Evolutionary conservation across 2,329 filamentous ascomycete genomes (phyloP).

Genomic region (Diaporthe citriasiana): DNA sequence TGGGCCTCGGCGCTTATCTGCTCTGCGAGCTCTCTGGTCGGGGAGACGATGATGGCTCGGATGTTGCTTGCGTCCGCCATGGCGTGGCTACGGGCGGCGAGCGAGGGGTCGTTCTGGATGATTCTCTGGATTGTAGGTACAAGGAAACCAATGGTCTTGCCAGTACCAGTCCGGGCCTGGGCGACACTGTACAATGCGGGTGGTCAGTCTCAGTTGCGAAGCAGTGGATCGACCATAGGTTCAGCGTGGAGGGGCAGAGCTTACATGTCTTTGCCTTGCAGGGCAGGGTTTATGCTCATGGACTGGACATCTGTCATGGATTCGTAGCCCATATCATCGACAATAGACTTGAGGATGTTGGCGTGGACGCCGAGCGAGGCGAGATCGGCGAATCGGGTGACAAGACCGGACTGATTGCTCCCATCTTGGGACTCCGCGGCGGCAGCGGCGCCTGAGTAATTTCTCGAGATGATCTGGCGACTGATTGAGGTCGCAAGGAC

Average conservation of each 20-base stretch:
- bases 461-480: conserved; percentile 36
- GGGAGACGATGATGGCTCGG: conserved; percentile 80
- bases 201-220: conserved; percentile 43
- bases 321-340: conserved; percentile 79
- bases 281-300: conserved; percentile 83
- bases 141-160: conserved; percentile 95
- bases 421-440: conserved; percentile 39
- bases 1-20: conserved; percentile 86
- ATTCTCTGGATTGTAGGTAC: conserved; percentile 88
- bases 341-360: conserved; percentile 78
- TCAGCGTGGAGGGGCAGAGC: conserved; percentile 50
- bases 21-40: conserved; percentile 84
- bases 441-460: conserved; percentile 44
- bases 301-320: conserved; percentile 95
- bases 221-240: not conserved
- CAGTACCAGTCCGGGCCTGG: conserved; percentile 96
- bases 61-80: conserved; percentile 68
- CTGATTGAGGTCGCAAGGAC: conserved; percentile 36
- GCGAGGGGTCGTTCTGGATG: conserved; percentile 71
- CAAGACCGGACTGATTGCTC: conserved; percentile 45
- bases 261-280: conserved; percentile 87
- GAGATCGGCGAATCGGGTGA: conserved; percentile 62
- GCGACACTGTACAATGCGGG: conserved; percentile 73
- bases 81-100: conserved; percentile 61
- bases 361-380: conserved; percentile 67